Conservation (phyloP, 345 rosid genomes). For the Eucalyptus coolabah region DNA sequence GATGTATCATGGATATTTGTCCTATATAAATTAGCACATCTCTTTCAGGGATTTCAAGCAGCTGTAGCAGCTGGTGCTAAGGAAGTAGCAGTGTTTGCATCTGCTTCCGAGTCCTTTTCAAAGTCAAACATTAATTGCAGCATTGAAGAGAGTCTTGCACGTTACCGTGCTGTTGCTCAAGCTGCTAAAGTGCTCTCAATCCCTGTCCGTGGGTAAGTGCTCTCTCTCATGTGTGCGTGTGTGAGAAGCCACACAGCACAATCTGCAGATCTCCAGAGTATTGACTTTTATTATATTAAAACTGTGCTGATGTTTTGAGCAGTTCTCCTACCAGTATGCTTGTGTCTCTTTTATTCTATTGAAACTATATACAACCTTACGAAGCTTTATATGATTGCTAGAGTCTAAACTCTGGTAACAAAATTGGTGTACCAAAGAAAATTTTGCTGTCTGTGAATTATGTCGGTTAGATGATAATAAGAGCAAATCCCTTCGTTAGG, state of each 20-base stretch:
- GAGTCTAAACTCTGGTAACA: background rate
- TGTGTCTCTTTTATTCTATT: background rate
- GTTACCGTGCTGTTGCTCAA: constrained; percentile 40
- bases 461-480: background rate
- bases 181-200: constrained; percentile 48
- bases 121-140: constrained; percentile 72
- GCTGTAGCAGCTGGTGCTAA: constrained; percentile 73
- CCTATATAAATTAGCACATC: background rate
- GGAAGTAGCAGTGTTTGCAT: constrained; percentile 72
- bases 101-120: constrained; percentile 76
- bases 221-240: background rate
- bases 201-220: constrained; percentile 63
- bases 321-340: background rate
- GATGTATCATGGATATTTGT: background rate
- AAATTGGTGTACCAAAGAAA: background rate
- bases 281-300: background rate
- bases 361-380: background rate
- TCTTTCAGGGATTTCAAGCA: constrained; percentile 57
- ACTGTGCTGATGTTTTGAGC: background rate
- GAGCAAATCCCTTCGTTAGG: background rate
- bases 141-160: constrained; percentile 63
- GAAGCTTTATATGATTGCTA: background rate
- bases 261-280: background rate
- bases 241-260: background rate
- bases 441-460: background rate